Evolutionary conservation across 2,329 filamentous ascomycete genomes (phyloP), one percentile per base, ranked within the genome.

Genomic region (Rutstroemia sydowiana): DNA sequence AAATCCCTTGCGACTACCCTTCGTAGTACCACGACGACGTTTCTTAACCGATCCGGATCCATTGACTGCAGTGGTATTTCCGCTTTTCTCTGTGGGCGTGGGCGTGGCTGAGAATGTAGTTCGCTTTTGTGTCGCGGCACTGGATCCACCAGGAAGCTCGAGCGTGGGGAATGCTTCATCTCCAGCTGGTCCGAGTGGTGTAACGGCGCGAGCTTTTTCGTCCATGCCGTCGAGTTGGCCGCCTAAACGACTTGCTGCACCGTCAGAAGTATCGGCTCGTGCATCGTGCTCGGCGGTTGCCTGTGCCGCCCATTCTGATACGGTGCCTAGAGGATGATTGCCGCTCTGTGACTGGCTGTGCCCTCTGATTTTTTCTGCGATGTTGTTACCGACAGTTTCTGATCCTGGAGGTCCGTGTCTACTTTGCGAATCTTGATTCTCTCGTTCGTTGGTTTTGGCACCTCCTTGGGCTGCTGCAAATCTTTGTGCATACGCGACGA

Each of bases 1-100:
- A 59, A 84, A 81, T 1, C 80, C 80, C 39, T 81, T 78, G 30
- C 79, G 79, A 60, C 80, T 86, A 54, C 79, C 78, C 31, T 57
- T 65, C 36, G 87, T 91, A 26, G 82, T 85, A 1, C 80, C 82
- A 30, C 88, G 78, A 43, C 85, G 78, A 41, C 85, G 77, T 44
- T 79, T 76, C 64, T 75, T 82, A 51, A 79, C 72, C 20, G 79
- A 81, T 3, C 75, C 64, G n/a, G 57, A 47, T 45, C 16, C 49
- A 32, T 57, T 54, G 23, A 55, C 51, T 20, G 43, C 37, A 11
- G 37, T 42, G 30, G 20, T 47, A n/a, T 57, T 55, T 23, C 48
- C 54, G 14, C 45, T 18, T 34, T 45, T 49, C 40, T 57, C 58
- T 1, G 57, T 59, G 28, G 56, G 41, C 45, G 57, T 48, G 18